Evolutionary conservation across 148 eudicot species (phyloP).

Genomic region (Vaccinium darrowii): DNA sequence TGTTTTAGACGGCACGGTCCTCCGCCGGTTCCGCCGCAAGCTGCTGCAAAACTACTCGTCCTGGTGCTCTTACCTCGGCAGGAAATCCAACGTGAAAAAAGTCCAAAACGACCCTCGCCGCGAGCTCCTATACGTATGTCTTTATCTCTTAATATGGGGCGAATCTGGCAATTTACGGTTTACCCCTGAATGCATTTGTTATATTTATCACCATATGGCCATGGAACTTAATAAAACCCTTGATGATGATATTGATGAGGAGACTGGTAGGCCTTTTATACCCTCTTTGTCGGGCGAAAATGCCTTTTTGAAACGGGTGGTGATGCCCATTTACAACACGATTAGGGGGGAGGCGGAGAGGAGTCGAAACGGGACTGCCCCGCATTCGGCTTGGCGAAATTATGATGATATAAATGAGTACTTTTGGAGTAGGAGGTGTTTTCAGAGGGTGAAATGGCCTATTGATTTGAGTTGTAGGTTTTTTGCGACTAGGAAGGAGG

Average conservation of each 20-base stretch:
- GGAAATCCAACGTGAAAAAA: constrained; percentile 40
- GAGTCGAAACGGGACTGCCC: constrained; percentile 72
- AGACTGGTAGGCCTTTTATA: constrained; percentile 53
- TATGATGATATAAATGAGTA: constrained; percentile 94
- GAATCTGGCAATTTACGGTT: constrained; percentile 79
- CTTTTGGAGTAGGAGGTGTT: constrained; percentile 85
- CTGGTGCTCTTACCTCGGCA: constrained; percentile 65
- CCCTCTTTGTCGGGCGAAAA: constrained; percentile 49
- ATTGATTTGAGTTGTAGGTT: constrained; percentile 55
- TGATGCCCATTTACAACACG: constrained; percentile 54
- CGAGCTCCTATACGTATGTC: constrained; percentile 65
- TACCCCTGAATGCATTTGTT: constrained; percentile 80
- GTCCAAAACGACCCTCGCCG: constrained; percentile 46
- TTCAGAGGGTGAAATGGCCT: constrained; percentile 75
- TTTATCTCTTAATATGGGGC: constrained; percentile 83
- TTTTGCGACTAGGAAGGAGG: constrained; percentile 31
- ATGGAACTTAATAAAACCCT: constrained; percentile 61
- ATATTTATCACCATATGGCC: constrained; percentile 77
- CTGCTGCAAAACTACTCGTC: constrained; percentile 56
- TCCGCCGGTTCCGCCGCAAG: constrained; percentile 55
- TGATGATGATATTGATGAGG: constrained; percentile 42
- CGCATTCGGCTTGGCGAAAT: constrained; percentile 93
- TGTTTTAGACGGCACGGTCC: constrained; percentile 46
- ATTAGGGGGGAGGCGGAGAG: constrained; percentile 54
- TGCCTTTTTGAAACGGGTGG: constrained; percentile 48